A percentile compares a stretch with the other conserved stretches of the same genome.
Conservation (phyloP, 495 filamentous ascomycete genomes). For the Tuber indicum region DNA sequence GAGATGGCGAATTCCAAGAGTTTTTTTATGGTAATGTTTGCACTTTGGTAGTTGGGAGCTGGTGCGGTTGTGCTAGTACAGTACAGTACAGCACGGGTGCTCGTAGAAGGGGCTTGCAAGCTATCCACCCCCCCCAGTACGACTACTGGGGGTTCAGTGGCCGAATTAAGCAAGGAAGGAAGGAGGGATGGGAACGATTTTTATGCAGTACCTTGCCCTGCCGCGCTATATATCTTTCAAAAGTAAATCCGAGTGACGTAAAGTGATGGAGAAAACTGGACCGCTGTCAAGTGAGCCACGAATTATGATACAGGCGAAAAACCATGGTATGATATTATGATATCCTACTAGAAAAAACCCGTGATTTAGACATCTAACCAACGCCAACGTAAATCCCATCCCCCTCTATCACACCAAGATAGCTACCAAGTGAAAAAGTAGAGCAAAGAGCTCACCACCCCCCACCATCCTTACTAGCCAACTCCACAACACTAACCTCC, state of each 20-base stretch:
- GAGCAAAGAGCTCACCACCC: slow-evolving; percentile 59
- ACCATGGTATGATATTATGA: not conserved
- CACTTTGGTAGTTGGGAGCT: no score
- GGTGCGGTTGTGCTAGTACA: no score
- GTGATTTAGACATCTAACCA: not conserved
- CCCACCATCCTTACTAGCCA: slow-evolving; percentile 87
- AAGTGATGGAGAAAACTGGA: not conserved
- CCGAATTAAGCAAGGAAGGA: no score
- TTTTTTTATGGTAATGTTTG: no score
- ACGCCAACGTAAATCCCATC: not conserved
- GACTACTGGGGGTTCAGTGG: no score
- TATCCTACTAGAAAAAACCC: not conserved
- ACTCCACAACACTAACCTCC: slow-evolving; percentile 67
- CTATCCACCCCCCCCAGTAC: no score
- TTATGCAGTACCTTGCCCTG: no score
- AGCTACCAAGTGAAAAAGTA: not conserved
- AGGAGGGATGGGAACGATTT: no score
- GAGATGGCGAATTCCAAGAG: no score
- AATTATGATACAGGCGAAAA: not conserved
- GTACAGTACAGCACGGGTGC: no score
- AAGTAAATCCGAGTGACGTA: not conserved
- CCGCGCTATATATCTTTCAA: not conserved
- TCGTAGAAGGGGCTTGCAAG: no score
- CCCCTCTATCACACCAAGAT: not conserved
- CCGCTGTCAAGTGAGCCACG: not conserved